Base-by-base conservation (phyloP, 1,139 yeast genomes). In the Debaryomycetaceae sp. region DNA sequence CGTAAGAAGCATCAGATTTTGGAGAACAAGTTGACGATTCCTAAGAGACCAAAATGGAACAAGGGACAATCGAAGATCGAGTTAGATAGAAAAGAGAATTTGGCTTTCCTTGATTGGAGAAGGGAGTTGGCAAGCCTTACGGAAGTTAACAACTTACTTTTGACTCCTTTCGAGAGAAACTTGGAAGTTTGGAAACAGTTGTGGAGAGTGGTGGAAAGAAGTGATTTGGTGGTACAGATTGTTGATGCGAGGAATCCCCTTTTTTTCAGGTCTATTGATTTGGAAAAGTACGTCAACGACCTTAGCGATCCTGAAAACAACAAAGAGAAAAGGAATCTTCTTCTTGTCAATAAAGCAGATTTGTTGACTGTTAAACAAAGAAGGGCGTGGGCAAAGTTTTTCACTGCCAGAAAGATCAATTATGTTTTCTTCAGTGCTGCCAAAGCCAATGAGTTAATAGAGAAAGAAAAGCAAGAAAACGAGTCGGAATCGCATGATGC, bases 171-270 rank as follows among this genome's bases (percentile, higher is more conserved):
- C 62, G 99, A 95, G 70, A 81, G 99, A 67, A 95, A 95, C 62
- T 75, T 95, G 54, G 97, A 93, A 72, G 98, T 95, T 48, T 95
- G 99, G 99, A 83, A 95, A 63, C 99, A 95, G 67, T 72, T 95
- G 54, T 95, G 99, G 99, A 79, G 99, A 68, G 99, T 95, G 42
- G 89, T 91, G 14, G 99, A 95, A 64, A 80, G 99, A 60, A 87
- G 95, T 41, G 97, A 93, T 65, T 75, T 95, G 56, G 81, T 95
- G 40, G 98, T 95, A 5, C 99, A 95, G 63, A 95, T 95, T 70
- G 99, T 93, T 31, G 99, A 95, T 70, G 98, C 98, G 6, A 78
- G 99, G 67, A 90, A 88, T 60, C 99, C 99, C 4, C 69, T 91
- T 47, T 75, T 90, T 50, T 95, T 89, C 72, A 78, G 98, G 62